Evolutionary conservation across 2,329 filamentous ascomycete species (phyloP), one percentile per base, ranked within the genome.

Genomic region (Clonostachys rhizophaga): DNA sequence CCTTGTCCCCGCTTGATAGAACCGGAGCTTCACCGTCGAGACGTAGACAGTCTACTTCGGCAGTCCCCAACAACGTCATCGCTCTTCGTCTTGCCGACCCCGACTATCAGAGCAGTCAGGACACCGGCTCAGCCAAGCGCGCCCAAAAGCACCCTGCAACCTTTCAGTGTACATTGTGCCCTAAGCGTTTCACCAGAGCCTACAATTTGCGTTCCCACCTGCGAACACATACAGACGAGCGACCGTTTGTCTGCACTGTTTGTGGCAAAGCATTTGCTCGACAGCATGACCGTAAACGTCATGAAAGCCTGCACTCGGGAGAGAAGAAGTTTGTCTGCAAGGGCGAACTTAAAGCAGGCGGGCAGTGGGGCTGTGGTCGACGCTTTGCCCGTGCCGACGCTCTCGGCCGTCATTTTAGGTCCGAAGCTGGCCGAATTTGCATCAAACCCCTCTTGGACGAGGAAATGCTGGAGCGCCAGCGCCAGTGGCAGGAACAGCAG

Each of bases 311-410:
- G 40, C 94, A 99, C 61, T 95, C 89, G 0, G 94, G 94, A 40
- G 94, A 99, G 71, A 99, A 97, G 81, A 97, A 96, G 62, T 99
- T 97, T 63, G 89, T 97, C 8, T 99, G 94, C 69, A 91, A 90
- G 55, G 94, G 94, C 46, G 88, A 91, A 49, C 81, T 99, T 44
- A 91, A 92, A 55, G 83, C 83, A 3, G 84, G 86, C 42, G 86
- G 86, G 6, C 83, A 87, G 54, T 99, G 94, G 94, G 94, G 94
- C 17, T 99, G 94, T 56, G 90, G 90, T 5, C 81, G 94, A 51
- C 82, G 91, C 10, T 99, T 99, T 65, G 94, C 94, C 14, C 89
- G 94, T 56, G 94, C 94, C 6, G 94, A 99, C 71, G 94, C 94
- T 6, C 76, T 99, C 3, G 94, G 94, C 3, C 82, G 91, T 11